Conservation (phyloP, 202 grass and related monocot species). For the Zizania palustris region DNA sequence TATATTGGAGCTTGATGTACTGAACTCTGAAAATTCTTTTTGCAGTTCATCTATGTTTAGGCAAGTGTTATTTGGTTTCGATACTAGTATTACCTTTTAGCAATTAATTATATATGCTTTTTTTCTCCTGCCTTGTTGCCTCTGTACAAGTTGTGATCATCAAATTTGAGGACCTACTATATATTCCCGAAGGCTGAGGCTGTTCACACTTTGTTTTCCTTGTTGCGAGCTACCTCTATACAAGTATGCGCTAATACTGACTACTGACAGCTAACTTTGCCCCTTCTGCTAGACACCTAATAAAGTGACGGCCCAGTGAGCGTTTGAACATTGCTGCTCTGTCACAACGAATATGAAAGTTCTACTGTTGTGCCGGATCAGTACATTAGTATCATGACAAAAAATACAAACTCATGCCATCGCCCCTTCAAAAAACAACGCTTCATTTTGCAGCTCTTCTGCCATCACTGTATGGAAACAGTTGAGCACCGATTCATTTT, state of each 20-base stretch:
- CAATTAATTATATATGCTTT: slow-evolving; percentile 9
- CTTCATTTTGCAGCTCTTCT: no score
- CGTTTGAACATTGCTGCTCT: neutral
- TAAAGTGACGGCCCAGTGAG: neutral
- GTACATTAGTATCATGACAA: no score
- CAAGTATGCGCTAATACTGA: neutral
- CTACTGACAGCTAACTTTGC: neutral
- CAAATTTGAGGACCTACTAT: slow-evolving; percentile 1
- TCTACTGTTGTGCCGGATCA: no score
- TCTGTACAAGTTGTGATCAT: slow-evolving; percentile 37
- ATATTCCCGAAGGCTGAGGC: neutral
- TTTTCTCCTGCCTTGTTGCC: slow-evolving; percentile 20
- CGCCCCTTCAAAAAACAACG: no score
- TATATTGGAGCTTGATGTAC: slow-evolving; percentile 80
- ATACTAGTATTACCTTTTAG: slow-evolving; percentile 46
- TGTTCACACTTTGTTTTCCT: neutral
- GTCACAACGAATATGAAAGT: neutral
- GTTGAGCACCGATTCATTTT: no score
- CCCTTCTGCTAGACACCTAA: neutral
- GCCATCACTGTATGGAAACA: no score
- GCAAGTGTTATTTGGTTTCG: slow-evolving; percentile 51
- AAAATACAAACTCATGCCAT: no score
- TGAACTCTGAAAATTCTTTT: slow-evolving; percentile 83
- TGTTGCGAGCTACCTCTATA: neutral
- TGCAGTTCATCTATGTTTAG: slow-evolving; percentile 84